Conservation (phyloP, 2,329 filamentous ascomycete genomes). For the Chaetomiaceae sp. region DNA sequence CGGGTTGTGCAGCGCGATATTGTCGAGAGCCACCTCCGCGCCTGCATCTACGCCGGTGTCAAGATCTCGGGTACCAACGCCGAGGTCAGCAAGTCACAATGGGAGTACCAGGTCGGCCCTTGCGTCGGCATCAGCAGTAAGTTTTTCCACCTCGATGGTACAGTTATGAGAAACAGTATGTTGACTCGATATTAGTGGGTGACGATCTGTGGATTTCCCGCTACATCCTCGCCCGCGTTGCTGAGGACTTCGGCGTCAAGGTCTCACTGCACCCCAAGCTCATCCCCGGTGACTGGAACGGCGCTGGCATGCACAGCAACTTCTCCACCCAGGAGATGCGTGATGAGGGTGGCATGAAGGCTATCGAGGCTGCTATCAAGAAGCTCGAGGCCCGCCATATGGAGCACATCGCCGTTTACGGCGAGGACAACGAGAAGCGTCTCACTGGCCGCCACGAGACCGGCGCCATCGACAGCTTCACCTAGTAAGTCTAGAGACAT, state of each 20-base stretch:
- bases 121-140: conserved; percentile 78
- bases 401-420: conserved; percentile 86
- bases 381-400: conserved; percentile 72
- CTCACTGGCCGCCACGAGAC: conserved; percentile 95
- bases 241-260: conserved; percentile 94
- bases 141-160: too few relatives aligned
- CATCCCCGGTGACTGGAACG: conserved; percentile 93
- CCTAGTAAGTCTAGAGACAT: conserved; percentile 43
- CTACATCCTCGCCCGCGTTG: conserved; percentile 75
- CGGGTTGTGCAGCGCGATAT: conserved; percentile 98
- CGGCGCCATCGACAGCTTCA: conserved; percentile 87
- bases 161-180: neutral
- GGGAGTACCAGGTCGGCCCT: conserved; percentile 96
- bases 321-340: conserved; percentile 89
- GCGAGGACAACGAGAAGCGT: conserved; percentile 91
- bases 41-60: conserved; percentile 79
- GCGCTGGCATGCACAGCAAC: conserved; percentile 88
- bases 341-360: conserved; percentile 87
- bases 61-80: conserved; percentile 98
- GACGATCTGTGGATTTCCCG: conserved; percentile 95
- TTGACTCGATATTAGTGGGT: conserved; percentile 59
- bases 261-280: conserved; percentile 96
- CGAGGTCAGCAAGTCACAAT: conserved; percentile 85
- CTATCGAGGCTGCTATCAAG: conserved; percentile 82
- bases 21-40: conserved; percentile 74